Percentiles rank a stretch among this genome's conserved stretches.
Conservation (phyloP, 1,139 yeast genomes). For the Geotrichum reessii region DNA sequence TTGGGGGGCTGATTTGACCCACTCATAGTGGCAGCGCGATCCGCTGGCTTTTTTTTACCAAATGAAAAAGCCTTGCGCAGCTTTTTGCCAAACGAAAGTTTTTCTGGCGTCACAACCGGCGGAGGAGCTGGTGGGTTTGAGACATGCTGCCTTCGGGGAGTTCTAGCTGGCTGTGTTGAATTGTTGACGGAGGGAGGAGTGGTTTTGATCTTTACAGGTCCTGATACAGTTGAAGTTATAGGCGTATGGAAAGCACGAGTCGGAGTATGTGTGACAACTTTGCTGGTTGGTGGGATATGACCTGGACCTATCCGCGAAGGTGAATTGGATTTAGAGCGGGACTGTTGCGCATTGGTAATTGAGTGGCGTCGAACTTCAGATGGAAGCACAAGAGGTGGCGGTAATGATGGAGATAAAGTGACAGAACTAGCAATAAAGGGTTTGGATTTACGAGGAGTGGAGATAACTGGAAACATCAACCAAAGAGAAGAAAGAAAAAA, state of each 20-base stretch:
- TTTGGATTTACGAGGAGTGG: neutral
- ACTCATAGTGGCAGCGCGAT: constrained; percentile 7
- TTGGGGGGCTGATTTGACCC: constrained; percentile 1
- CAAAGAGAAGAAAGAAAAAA: neutral
- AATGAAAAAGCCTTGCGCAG: constrained; percentile 29
- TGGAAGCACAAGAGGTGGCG: constrained; percentile 29
- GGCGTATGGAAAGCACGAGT: constrained; percentile 15
- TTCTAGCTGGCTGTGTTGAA: constrained; percentile 11
- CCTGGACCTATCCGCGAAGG: constrained; percentile 11
- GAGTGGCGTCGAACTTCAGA: constrained; percentile 31
- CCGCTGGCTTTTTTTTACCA: constrained; percentile 17
- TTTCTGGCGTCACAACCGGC: constrained; percentile 5
- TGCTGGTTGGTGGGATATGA: constrained; percentile 7
- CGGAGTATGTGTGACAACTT: constrained; percentile 12
- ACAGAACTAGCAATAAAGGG: constrained; percentile 15
- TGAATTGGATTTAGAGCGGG: constrained; percentile 20
- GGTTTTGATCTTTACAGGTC: constrained; percentile 6
- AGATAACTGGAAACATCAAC: neutral
- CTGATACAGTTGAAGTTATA: constrained; percentile 10
- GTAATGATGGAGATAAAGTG: constrained; percentile 13
- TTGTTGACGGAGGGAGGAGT: neutral
- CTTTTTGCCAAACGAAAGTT: constrained; percentile 21
- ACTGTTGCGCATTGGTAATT: constrained; percentile 20
- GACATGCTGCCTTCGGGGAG: constrained; percentile 6
- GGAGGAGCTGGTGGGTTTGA: constrained; percentile 8